Conservation (phyloP, 129 eudicot genomes). For the Smallanthus sonchifolius region DNA sequence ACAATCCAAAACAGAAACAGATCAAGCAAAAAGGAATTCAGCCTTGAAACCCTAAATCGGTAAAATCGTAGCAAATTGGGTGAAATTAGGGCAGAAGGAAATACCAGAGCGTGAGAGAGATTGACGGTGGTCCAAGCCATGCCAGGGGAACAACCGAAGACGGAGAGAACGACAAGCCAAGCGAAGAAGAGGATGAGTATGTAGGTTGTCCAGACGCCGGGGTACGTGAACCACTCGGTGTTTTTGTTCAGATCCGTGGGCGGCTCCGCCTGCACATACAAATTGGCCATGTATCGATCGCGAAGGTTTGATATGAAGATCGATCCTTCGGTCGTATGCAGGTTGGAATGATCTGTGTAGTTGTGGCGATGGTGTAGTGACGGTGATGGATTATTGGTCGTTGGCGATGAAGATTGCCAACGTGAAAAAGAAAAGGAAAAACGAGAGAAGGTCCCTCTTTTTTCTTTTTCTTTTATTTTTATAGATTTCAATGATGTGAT, state of each 20-base stretch:
- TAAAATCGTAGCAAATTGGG: not conserved
- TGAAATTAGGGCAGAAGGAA: not conserved
- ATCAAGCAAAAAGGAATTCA: conserved; percentile 8
- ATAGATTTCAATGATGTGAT: too few relatives aligned
- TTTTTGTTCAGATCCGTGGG: conserved; percentile 89
- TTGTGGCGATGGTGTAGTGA: conserved; percentile 11
- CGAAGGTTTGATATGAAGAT: not conserved
- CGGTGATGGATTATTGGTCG: conserved; percentile 15
- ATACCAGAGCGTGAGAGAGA: conserved; percentile 74
- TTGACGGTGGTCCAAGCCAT: conserved; percentile 91
- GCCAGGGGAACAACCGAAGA: conserved; percentile 82
- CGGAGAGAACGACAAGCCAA: conserved; percentile 76
- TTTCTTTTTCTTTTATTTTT: not conserved
- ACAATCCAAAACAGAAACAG: not conserved
- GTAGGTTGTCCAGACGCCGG: conserved; percentile 95
- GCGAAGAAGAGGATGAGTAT: conserved; percentile 77
- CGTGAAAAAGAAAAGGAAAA: not conserved
- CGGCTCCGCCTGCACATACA: conserved; percentile 73
- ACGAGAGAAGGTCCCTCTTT: not conserved
- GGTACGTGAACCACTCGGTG: conserved; percentile 94
- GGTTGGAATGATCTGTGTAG: conserved; percentile 9
- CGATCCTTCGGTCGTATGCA: not conserved
- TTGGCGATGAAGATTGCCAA: conserved; percentile 9
- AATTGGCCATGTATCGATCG: conserved; percentile 45
- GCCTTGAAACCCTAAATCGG: conserved; percentile 16